Evolutionary conservation across 805 yeast genomes (phyloP).

Genomic region (Teunomyces atbi): DNA sequence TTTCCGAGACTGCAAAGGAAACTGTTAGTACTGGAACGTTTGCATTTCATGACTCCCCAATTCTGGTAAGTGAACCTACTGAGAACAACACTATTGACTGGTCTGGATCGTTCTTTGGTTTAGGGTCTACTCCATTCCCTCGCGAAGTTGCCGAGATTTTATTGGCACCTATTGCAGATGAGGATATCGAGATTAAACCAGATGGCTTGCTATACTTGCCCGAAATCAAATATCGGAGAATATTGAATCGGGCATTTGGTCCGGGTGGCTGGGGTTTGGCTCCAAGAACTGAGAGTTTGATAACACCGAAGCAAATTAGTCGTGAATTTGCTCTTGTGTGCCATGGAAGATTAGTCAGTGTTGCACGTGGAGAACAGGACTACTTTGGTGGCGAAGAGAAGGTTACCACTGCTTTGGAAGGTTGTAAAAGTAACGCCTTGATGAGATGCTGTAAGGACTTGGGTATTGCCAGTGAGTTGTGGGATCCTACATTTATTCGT

Average conservation of each 20-base stretch:
- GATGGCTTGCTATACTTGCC: slow-evolving; percentile 92
- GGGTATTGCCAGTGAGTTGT: slow-evolving; percentile 93
- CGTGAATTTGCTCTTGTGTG: slow-evolving; percentile 89
- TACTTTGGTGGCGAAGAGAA: slow-evolving; percentile 80
- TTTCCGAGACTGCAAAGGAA: background rate
- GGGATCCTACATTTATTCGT: slow-evolving; percentile 90
- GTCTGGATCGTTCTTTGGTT: slow-evolving; percentile 84
- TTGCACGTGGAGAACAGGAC: slow-evolving; percentile 95
- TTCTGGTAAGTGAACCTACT: slow-evolving; percentile 7
- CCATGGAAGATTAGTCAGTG: slow-evolving; percentile 82
- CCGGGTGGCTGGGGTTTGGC: slow-evolving; percentile 99
- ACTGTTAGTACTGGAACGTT: background rate
- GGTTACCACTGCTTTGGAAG: slow-evolving; percentile 94
- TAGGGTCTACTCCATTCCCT: slow-evolving; percentile 77
- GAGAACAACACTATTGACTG: slow-evolving; percentile 52
- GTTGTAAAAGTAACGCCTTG: slow-evolving; percentile 92
- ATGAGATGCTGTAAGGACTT: slow-evolving; percentile 98
- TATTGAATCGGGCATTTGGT: slow-evolving; percentile 87
- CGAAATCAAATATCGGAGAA: slow-evolving; percentile 91
- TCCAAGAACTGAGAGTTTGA: slow-evolving; percentile 81
- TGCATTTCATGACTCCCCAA: slow-evolving; percentile 24
- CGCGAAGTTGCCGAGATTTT: slow-evolving; percentile 59
- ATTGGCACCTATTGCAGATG: slow-evolving; percentile 56
- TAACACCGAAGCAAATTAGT: slow-evolving; percentile 73
- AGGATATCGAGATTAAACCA: slow-evolving; percentile 91